Base-by-base conservation (phyloP, 441 rosid species). In the Euphorbia schlechtendalii region DNA sequence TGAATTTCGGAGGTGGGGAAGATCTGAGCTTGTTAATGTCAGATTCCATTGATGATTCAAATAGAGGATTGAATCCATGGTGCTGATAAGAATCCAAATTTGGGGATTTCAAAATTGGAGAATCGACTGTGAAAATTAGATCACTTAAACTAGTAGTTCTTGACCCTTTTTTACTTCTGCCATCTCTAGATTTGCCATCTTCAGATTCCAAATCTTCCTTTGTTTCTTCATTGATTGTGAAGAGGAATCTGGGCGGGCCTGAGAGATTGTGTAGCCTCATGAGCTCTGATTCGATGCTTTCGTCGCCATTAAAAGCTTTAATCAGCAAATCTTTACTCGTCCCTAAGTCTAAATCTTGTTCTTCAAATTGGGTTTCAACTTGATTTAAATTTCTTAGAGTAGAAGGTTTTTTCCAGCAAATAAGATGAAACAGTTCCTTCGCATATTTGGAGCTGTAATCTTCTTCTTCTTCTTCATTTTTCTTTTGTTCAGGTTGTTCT, bases 181-280 rank as follows among this genome's bases (percentile, higher is more conserved):
- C n/a, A n/a, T n/a, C n/a, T n/a, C n/a, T n/a, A n/a, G n/a, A 90
- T 67, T 93, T 97, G 84, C 90, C 80, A 70, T n/a, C n/a, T n/a
- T n/a, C n/a, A n/a, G n/a, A n/a, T n/a, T n/a, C n/a, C n/a, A n/a
- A n/a, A n/a, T n/a, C 90, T 96, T 46, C 90, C 99, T 77, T 82
- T 84, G 0, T 95, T 83, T 79, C 90, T 97, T 64, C 90, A 97
- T 84, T 88, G 78, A 93, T 93, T 56, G 99, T 87, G 90, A 86
- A 93, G 59, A 93, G 83, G 63, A 93, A 86, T 74, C 99, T 86
- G 1, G 94, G 98, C 15, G 88, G 94, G 12, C 94, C 94, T 5
- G 81, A 69, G 9, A 87, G 80, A 73, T 90, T 88, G 72, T 93
- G 97, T 24, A 93, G 79, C 78, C 92, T 85, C 90, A 86, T 88